phyloP scores from a whole-genome alignment of 495 filamentous ascomycete genomes.

The Talaromyces nanjingensis region DNA sequence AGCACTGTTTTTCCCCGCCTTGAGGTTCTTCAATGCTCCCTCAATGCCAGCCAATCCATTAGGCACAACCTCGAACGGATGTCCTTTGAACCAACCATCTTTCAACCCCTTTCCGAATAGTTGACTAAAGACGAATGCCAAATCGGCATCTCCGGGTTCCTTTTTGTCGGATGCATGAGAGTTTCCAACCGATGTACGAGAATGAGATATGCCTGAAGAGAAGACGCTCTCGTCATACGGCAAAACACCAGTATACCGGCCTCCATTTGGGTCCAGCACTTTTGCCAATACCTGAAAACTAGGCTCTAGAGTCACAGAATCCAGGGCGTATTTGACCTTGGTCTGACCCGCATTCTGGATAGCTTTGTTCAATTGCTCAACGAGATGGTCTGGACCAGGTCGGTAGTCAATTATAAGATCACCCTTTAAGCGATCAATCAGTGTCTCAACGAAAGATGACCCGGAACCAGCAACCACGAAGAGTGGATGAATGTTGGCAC shows the following conservation, averaged over 20 bases:
- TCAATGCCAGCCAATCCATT: constrained; percentile 55
- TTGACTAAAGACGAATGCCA: constrained; percentile 45
- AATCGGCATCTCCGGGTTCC: constrained; percentile 36
- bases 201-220: not conserved
- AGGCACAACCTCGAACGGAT: constrained; percentile 54
- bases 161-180: not conserved
- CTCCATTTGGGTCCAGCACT: not conserved
- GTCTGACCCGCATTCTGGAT: not conserved
- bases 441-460: constrained; percentile 43
- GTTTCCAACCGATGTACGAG: not conserved
- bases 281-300: not conserved
- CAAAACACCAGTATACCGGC: constrained; percentile 39
- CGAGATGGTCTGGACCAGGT: constrained; percentile 21
- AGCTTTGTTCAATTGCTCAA: constrained; percentile 10
- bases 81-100: constrained; percentile 55
- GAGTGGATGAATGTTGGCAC: constrained; percentile 38
- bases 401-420: constrained; percentile 71
- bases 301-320: constrained; percentile 49
- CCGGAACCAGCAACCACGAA: constrained; percentile 61
- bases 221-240: constrained; percentile 12
- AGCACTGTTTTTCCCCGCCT: constrained; percentile 56
- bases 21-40: constrained; percentile 44
- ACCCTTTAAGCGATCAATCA: constrained; percentile 58
- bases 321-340: constrained; percentile 43
- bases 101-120: constrained; percentile 45